Base-by-base conservation (phyloP, 768 basidiomycete species). In the Calocera viscosa region DNA sequence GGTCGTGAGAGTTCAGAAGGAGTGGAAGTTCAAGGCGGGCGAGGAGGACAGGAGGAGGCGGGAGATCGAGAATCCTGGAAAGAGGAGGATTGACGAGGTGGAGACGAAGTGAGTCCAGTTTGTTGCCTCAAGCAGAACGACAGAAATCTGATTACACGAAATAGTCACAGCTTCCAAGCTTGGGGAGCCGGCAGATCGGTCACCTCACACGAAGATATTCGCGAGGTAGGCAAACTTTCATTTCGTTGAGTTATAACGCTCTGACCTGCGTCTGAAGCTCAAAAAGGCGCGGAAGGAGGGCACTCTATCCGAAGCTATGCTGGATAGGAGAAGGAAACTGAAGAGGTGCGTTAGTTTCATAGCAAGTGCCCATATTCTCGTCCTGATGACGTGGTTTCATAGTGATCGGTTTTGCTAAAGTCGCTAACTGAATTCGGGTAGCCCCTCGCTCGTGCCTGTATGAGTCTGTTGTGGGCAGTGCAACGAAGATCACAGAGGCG, bases 1-100 rank as follows among this genome's bases (percentile, higher is more conserved):
- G 75, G 89, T 86, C 84, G 83, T 94, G 67, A 91, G 91, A 77
- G 85, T 95, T 19, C 93, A 96, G 78, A 85, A 81, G 77, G 91
- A 91, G 73, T 94, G 90, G 77, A 87, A 92, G 79, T 83, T 83
- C 72, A 91, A 94, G 74, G 90, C 87, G 14, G 78, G 84, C 38
- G 86, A 88, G 72, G 88, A 90, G 69, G 70, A 73, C 73, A 85
- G 85, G 76, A 86, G 87, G 76, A 82, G 83, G 74, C 84, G 84
- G 70, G 84, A 86, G 49, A 84, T 82, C 10, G 77, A 80, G 60
- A 75, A 80, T 67, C 80, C 78, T 76, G 34, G 74, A 39, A 70
- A 73, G 24, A 70, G 72, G 8, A 77, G 80, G 53, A 82, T 89
- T 53, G 86, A 95, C 73, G 93, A 95, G 71, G 81, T 82, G 2